phyloP scores from a whole-genome alignment of 371 early-diverging fungal species.

The Mucor piriformis region DNA sequence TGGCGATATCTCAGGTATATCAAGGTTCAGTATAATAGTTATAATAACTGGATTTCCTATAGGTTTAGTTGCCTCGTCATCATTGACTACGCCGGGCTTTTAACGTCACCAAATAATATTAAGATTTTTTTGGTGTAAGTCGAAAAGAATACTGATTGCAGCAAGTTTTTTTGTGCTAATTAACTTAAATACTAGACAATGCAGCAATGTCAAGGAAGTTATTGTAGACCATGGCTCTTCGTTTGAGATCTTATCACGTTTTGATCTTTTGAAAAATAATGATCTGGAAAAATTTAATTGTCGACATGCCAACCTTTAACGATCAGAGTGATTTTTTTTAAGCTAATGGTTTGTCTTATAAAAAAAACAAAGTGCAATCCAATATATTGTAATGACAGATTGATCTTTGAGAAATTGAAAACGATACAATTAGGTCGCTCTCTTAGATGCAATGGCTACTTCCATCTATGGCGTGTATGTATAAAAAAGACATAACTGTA shows the following conservation, averaged over 20 bases:
- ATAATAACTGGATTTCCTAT: constrained; percentile 14
- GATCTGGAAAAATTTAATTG: constrained; percentile 24
- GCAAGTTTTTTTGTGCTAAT: constrained; percentile 24
- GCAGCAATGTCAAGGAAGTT: constrained; percentile 23
- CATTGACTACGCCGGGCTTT: constrained; percentile 6
- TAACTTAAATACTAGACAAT: constrained; percentile 24
- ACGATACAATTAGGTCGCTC: constrained; percentile 31
- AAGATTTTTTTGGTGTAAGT: constrained; percentile 13
- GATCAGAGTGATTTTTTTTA: constrained; percentile 8
- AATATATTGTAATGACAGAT: constrained; percentile 11
- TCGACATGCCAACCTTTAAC: constrained; percentile 13
- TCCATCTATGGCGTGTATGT: constrained; percentile 21
- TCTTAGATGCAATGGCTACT: constrained; percentile 22
- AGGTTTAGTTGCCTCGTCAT: neutral
- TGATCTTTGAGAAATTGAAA: neutral
- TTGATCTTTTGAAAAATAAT: constrained; percentile 8
- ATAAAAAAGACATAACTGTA: constrained; percentile 22
- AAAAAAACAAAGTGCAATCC: constrained; percentile 10
- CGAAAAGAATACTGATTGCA: constrained; percentile 13
- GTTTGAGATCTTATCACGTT: constrained; percentile 31
- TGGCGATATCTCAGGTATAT: constrained; percentile 27
- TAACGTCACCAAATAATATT: neutral
- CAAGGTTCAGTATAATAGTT: constrained; percentile 21
- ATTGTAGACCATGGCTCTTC: constrained; percentile 26
- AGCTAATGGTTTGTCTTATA: constrained; percentile 23